Conservation (phyloP, 345 rosid genomes). For the Acer campestre region DNA sequence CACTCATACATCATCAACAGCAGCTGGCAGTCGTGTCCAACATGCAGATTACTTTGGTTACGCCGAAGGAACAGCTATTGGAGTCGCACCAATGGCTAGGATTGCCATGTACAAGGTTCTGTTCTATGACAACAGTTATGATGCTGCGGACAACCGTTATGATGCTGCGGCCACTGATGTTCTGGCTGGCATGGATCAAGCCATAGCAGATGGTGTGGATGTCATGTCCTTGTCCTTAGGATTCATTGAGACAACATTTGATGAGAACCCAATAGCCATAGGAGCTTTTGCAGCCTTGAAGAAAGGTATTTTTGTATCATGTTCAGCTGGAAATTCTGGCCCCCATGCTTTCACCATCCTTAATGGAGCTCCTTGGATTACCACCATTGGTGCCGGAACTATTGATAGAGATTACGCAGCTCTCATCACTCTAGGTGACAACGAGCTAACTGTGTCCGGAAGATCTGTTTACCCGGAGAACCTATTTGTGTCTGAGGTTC, state of each 20-base stretch:
- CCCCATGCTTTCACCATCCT: slow-evolving; percentile 42
- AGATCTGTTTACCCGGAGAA: slow-evolving; percentile 43
- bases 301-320: slow-evolving; percentile 53
- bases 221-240: slow-evolving; percentile 42
- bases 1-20: slow-evolving; percentile 51
- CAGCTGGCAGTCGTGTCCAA: slow-evolving; percentile 37
- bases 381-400: slow-evolving; percentile 46
- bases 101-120: slow-evolving; percentile 58
- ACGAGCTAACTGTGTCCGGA: slow-evolving; percentile 23
- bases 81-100: slow-evolving; percentile 53
- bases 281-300: slow-evolving; percentile 58
- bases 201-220: slow-evolving; percentile 55
- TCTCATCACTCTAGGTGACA: slow-evolving; percentile 27
- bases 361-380: slow-evolving; percentile 52
- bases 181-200: slow-evolving; percentile 60
- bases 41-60: slow-evolving; percentile 48
- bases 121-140: slow-evolving; percentile 20
- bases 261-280: slow-evolving; percentile 46
- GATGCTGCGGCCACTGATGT: slow-evolving; percentile 42
- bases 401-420: slow-evolving; percentile 38
- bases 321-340: slow-evolving; percentile 49
- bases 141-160: too few species aligned
- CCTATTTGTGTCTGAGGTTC: slow-evolving; percentile 30
- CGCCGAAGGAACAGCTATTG: slow-evolving; percentile 47
- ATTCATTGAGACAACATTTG: slow-evolving; percentile 41